These are phyloP conservation scores for Penicillium digitatum DNA, from an alignment of 2,329 filamentous ascomycete species.

Conservation along the genomic window DNA sequence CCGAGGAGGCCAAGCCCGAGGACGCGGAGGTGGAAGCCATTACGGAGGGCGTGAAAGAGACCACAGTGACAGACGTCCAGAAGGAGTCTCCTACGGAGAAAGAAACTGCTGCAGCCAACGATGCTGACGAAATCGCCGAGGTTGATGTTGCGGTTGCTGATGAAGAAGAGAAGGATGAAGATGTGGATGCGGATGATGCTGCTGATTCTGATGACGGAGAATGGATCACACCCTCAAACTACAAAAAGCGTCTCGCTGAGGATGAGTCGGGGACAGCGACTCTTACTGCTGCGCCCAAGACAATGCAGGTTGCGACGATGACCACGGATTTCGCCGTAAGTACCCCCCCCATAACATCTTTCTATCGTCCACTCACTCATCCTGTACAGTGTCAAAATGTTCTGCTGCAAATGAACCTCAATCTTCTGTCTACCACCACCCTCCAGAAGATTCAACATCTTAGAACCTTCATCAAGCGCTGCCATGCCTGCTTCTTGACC, in stretches of 20 bases:
- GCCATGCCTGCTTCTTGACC: conserved; percentile 86
- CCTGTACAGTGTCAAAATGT: conserved; percentile 68
- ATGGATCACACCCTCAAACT: conserved; percentile 93
- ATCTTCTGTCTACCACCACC: conserved; percentile 69
- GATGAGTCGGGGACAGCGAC: conserved; percentile 53
- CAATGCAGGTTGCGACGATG: conserved; percentile 82
- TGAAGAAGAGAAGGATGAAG: conserved; percentile 25
- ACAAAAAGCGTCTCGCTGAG: conserved; percentile 75
- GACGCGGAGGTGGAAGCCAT: conserved; percentile 29
- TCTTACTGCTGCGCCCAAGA: conserved; percentile 54
- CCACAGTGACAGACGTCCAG: conserved; percentile 26
- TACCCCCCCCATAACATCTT: not conserved
- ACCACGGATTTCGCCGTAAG: conserved; percentile 92
- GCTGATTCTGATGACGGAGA: conserved; percentile 57
- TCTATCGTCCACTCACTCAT: conserved; percentile 7
- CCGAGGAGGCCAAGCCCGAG: conserved; percentile 29
- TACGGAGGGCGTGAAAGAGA: conserved; percentile 27
- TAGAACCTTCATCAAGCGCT: conserved; percentile 85
- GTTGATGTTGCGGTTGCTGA: conserved; percentile 27
- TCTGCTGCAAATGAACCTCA: conserved; percentile 87
- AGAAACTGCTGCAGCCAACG: conserved; percentile 12
- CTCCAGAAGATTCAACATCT: conserved; percentile 77
- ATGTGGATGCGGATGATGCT: conserved; percentile 30
- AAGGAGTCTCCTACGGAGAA: conserved; percentile 25
- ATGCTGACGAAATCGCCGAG: conserved; percentile 23